Conservation (phyloP, 352 stramenopile species). For the Globisporangium nagaii region DNA sequence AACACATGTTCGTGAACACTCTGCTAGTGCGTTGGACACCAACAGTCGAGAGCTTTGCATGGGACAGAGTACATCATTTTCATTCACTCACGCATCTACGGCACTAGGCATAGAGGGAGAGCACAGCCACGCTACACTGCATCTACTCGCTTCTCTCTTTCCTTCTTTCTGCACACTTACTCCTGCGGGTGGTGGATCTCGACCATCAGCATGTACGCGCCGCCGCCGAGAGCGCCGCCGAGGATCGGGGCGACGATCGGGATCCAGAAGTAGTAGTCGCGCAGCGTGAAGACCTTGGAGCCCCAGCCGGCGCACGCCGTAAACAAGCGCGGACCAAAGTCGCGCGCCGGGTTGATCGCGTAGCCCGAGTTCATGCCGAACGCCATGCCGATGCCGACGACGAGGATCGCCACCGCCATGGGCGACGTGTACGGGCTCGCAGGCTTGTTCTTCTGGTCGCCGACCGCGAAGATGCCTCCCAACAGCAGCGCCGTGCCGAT, state of each 20-base stretch:
- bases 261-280: constrained; percentile 57
- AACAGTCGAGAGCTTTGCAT: too few species aligned
- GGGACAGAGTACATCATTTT: too few species aligned
- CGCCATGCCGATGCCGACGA: constrained; percentile 50
- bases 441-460: constrained; percentile 46
- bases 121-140: too few species aligned
- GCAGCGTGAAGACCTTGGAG: constrained; percentile 32
- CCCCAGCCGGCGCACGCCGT: constrained; percentile 37
- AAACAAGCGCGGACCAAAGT: constrained; percentile 46
- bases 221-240: constrained; percentile 33
- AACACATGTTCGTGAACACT: too few species aligned
- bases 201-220: constrained; percentile 32
- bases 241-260: constrained; percentile 44
- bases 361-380: constrained; percentile 68
- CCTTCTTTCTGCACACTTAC: too few species aligned
- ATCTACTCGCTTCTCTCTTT: too few species aligned
- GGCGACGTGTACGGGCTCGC: constrained; percentile 36
- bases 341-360: constrained; percentile 56
- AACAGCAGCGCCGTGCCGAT: constrained; percentile 53
- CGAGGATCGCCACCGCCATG: constrained; percentile 32
- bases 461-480: constrained; percentile 46
- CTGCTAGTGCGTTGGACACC: too few species aligned
- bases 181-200: constrained; percentile 38
- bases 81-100: too few species aligned
- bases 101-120: too few species aligned